These are phyloP conservation scores for Allium cepa DNA, from an alignment of 106 monocot genomes.

Conservation along the genomic window DNA sequence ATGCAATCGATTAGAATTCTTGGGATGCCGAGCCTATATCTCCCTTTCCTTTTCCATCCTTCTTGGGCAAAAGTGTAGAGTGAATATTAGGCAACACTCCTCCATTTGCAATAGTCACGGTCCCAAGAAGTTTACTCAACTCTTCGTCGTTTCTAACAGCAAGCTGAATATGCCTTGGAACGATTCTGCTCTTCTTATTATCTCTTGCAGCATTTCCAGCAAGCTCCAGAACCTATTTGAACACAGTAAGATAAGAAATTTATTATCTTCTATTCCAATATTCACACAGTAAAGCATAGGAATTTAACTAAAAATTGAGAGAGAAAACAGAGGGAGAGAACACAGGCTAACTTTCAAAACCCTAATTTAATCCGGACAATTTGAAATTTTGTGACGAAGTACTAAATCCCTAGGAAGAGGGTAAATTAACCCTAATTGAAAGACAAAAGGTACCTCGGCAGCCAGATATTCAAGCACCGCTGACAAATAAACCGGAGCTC, in stretches of 20 bases:
- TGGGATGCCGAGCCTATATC: conserved; percentile 50
- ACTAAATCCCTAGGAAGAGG: background rate
- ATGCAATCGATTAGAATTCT: conserved; percentile 27
- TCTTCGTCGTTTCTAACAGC: conserved; percentile 66
- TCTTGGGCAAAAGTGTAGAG: conserved; percentile 43
- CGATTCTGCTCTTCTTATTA: conserved; percentile 60
- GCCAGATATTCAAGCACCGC: conserved; percentile 41
- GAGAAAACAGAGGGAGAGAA: background rate
- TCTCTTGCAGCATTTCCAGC: conserved; percentile 66
- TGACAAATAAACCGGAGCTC: conserved; percentile 37
- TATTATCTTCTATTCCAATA: background rate
- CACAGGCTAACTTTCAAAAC: background rate
- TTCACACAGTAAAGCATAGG: background rate
- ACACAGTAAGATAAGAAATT: background rate
- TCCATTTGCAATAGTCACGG: conserved; percentile 44
- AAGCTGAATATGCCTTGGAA: conserved; percentile 55
- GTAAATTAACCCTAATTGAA: background rate
- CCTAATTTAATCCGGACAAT: background rate
- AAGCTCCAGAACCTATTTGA: conserved; percentile 28
- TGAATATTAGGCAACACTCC: conserved; percentile 59
- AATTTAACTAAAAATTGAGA: background rate
- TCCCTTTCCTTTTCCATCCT: conserved; percentile 33
- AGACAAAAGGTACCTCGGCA: conserved; percentile 16
- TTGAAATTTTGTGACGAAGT: too few relatives aligned
- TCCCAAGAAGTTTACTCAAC: conserved; percentile 41